Conservation (phyloP, 2,329 filamentous ascomycete species). For the Sclerotinia glacialis region DNA sequence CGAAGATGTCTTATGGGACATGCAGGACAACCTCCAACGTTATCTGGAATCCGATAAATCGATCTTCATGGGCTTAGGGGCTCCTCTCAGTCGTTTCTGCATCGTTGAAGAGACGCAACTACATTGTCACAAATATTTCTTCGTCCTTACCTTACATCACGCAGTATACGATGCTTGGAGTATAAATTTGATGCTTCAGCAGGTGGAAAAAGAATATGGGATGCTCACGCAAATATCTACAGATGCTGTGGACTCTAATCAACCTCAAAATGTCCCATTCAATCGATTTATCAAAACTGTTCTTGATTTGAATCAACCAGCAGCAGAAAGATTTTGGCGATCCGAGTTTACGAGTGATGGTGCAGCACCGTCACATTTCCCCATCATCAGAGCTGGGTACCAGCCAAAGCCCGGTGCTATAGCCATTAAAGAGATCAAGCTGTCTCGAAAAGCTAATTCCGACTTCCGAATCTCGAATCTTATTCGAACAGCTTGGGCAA, state of each 20-base stretch:
- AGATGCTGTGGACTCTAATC: constrained; percentile 34
- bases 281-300: constrained; percentile 48
- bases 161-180: constrained; percentile 56
- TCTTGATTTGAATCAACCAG: constrained; percentile 42
- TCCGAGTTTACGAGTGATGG: constrained; percentile 44
- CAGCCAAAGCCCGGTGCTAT: not conserved
- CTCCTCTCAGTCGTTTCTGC: constrained; percentile 5
- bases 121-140: constrained; percentile 36
- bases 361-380: constrained; percentile 46
- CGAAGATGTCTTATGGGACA: constrained; percentile 24
- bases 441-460: constrained; percentile 8
- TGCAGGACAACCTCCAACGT: constrained; percentile 27
- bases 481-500: constrained; percentile 42
- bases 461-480: constrained; percentile 28
- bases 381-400: constrained; percentile 31
- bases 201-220: constrained; percentile 24
- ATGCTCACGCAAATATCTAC: constrained; percentile 28
- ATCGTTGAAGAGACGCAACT: constrained; percentile 21
- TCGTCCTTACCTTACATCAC: constrained; percentile 56
- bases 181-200: constrained; percentile 42
- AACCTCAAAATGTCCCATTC: constrained; percentile 29
- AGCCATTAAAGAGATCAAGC: not conserved
- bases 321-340: constrained; percentile 48
- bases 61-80: constrained; percentile 1
- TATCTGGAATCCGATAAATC: constrained; percentile 13